Percentiles rank a stretch among this genome's conserved stretches.
These are phyloP conservation scores for Pythium aristosporum DNA, from an alignment of 352 stramenopile species.

Conservation along the genomic window DNA sequence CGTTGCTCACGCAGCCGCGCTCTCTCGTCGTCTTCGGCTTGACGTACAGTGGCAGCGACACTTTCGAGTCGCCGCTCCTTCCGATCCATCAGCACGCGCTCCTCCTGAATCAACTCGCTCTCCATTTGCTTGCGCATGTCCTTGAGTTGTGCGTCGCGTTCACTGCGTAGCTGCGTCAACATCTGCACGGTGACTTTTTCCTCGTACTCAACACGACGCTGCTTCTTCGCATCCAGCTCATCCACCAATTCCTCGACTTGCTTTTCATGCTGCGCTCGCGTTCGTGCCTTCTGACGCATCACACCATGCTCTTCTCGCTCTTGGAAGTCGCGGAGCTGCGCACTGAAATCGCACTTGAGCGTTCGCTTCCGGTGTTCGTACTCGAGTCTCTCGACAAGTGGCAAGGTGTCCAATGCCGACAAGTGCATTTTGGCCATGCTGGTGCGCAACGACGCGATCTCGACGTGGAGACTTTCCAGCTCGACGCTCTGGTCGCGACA, in stretches of 20 bases:
- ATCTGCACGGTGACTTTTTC: conserved; percentile 49
- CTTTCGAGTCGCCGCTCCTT: conserved; percentile 46
- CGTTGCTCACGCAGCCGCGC: conserved; percentile 19
- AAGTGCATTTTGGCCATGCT: conserved; percentile 33
- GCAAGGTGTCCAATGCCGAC: conserved; percentile 29
- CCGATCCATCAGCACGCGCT: conserved; percentile 44
- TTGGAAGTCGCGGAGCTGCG: conserved; percentile 65
- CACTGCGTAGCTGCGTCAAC: conserved; percentile 49
- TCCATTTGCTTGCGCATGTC: conserved; percentile 45
- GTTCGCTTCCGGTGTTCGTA: conserved; percentile 79
- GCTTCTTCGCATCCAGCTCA: conserved; percentile 59
- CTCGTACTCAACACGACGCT: conserved; percentile 60
- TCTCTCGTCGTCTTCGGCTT: conserved; percentile 40
- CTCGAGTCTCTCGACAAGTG: conserved; percentile 28
- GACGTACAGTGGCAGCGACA: conserved; percentile 39
- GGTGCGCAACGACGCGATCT: conserved; percentile 35
- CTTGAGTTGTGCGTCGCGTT: conserved; percentile 45
- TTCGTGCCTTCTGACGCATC: conserved; percentile 61
- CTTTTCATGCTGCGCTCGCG: conserved; percentile 60
- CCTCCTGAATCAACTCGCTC: conserved; percentile 50
- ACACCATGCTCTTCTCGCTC: conserved; percentile 68
- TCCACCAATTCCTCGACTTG: conserved; percentile 61
- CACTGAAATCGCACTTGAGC: conserved; percentile 55
- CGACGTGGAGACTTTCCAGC: conserved; percentile 26
- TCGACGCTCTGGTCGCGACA: conserved; percentile 23